Evolutionary conservation across 1,284 basidiomycete species (phyloP).

Genomic region (Coniferiporia sulphurascens): DNA sequence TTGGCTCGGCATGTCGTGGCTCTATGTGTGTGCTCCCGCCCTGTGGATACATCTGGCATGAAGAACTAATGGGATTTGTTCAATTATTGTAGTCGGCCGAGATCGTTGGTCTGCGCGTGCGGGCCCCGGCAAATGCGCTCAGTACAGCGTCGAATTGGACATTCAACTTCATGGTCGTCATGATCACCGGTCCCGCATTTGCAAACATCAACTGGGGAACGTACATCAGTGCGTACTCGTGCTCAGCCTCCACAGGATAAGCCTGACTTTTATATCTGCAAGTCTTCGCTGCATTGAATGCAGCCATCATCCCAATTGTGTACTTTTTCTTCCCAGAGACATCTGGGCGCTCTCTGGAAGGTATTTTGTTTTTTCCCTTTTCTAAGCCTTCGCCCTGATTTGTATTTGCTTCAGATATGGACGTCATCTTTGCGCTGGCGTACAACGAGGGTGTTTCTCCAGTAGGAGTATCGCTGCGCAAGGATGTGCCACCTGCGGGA

Average conservation of each 20-base stretch:
- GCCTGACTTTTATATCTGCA: slow-evolving; percentile 19
- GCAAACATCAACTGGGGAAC: slow-evolving; percentile 57
- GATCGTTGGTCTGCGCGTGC: slow-evolving; percentile 57
- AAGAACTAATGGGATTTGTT: neutral
- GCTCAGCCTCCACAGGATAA: no score
- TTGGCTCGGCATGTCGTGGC: slow-evolving; percentile 72
- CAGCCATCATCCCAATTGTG: slow-evolving; percentile 53
- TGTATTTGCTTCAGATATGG: slow-evolving; percentile 36
- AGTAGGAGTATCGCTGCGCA: slow-evolving; percentile 49
- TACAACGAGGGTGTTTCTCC: slow-evolving; percentile 54
- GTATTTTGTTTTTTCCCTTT: no score
- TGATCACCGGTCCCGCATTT: slow-evolving; percentile 64
- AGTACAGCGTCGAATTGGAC: slow-evolving; percentile 67
- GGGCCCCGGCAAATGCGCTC: slow-evolving; percentile 64
- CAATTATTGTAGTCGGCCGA: slow-evolving; percentile 47
- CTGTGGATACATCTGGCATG: neutral
- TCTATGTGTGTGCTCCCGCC: slow-evolving; percentile 42
- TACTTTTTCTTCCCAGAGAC: slow-evolving; percentile 70
- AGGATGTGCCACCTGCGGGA: slow-evolving; percentile 39
- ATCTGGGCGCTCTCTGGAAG: slow-evolving; percentile 55
- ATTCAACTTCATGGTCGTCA: slow-evolving; percentile 63
- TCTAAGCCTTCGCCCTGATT: no score
- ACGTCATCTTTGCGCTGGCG: slow-evolving; percentile 56
- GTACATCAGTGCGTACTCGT: slow-evolving; percentile 43
- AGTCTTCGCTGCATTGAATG: slow-evolving; percentile 60